phyloP scores from a whole-genome alignment of 176 grass and related monocot species.

The Miscanthus lutarioriparius region DNA sequence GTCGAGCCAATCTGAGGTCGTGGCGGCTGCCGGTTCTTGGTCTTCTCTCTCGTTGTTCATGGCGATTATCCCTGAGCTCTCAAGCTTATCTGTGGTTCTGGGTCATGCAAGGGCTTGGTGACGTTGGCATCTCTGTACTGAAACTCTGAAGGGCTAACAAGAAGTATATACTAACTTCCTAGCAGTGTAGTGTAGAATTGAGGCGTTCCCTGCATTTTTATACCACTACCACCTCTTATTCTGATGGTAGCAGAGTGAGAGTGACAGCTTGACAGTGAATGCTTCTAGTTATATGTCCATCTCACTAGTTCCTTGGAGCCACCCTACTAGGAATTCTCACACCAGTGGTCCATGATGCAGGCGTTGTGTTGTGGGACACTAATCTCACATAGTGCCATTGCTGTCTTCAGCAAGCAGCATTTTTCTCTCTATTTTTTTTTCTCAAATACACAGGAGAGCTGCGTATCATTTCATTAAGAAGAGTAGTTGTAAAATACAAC shows the following conservation, averaged over 20 bases:
- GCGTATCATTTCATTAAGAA: too few relatives aligned
- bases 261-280: neutral
- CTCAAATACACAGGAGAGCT: too few relatives aligned
- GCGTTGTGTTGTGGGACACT: neutral
- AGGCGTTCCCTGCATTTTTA: slow-evolving; percentile 12
- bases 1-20: slow-evolving; percentile 18
- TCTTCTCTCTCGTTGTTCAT: slow-evolving; percentile 19
- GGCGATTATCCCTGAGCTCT: neutral
- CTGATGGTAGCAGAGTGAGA: neutral
- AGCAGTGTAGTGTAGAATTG: neutral
- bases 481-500: too few relatives aligned
- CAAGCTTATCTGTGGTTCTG: neutral
- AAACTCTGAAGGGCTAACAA: neutral
- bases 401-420: neutral
- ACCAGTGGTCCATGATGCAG: neutral
- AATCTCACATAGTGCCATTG: neutral
- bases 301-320: slow-evolving; percentile 28
- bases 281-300: slow-evolving; percentile 20
- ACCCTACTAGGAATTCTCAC: neutral
- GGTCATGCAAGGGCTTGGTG: neutral
- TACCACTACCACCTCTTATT: neutral
- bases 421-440: too few relatives aligned
- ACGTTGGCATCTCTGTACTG: neutral
- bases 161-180: neutral
- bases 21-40: neutral